phyloP scores from a whole-genome alignment of 257 asterid species.

The Penstemon eatonii region DNA sequence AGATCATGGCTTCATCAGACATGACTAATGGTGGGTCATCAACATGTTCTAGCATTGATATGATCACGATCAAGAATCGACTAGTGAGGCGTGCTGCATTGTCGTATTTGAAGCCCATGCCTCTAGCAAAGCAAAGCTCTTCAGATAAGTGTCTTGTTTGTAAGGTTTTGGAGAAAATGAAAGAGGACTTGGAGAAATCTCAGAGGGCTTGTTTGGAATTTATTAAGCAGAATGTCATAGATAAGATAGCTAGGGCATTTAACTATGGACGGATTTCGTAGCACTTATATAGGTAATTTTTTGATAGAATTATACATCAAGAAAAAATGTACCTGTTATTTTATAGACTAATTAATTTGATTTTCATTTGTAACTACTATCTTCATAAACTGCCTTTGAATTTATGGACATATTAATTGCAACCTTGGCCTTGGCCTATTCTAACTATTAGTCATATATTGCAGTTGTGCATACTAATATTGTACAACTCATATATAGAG shows the following conservation, averaged over 20 bases:
- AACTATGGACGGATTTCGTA: background rate
- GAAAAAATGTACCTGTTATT: too few species aligned
- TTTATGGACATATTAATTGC: too few species aligned
- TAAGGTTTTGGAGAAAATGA: background rate
- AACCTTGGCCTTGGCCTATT: too few species aligned
- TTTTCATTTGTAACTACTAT: too few species aligned
- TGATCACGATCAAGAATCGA: conserved; percentile 11
- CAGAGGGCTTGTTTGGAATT: conserved; percentile 1
- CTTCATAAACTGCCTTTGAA: too few species aligned
- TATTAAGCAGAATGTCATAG: background rate
- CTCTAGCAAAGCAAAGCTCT: background rate
- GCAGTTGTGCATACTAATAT: too few species aligned
- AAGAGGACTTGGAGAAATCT: background rate
- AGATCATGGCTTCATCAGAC: background rate
- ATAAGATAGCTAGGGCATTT: background rate
- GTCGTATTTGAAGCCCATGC: conserved; percentile 14
- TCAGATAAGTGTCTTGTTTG: background rate
- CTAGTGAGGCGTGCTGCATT: conserved; percentile 16
- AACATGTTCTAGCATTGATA: background rate
- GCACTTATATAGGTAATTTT: background rate
- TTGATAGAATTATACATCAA: too few species aligned
- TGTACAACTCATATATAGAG: too few species aligned
- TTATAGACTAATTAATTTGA: too few species aligned
- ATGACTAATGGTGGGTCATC: background rate
- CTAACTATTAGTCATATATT: too few species aligned